phyloP scores from a whole-genome alignment of 257 asterid genomes.

The Fraxinus americana region DNA sequence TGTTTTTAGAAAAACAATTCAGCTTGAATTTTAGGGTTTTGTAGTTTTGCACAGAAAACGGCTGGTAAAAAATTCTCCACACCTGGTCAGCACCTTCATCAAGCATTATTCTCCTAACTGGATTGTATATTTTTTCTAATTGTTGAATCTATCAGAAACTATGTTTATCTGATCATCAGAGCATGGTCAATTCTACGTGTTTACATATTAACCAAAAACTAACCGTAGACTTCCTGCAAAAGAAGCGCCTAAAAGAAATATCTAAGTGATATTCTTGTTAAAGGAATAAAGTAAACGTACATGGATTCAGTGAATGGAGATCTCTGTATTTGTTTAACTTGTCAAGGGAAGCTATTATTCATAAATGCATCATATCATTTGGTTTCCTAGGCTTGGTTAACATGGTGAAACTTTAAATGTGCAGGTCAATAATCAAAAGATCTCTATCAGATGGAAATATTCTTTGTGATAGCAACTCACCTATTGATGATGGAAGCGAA shows the following conservation, averaged over 20 bases:
- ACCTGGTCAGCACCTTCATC: background rate
- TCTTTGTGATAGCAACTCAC: conserved; percentile 50
- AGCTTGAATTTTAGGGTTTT: background rate
- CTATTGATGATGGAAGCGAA: conserved; percentile 49
- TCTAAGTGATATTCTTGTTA: conserved; percentile 9
- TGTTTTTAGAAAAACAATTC: background rate
- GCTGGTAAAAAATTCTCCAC: background rate
- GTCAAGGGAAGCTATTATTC: background rate
- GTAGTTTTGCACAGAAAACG: conserved; percentile 7
- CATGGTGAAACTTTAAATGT: conserved; percentile 25
- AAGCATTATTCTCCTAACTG: background rate
- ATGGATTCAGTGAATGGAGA: background rate
- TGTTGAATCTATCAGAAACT: background rate
- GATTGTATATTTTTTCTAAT: too few species aligned
- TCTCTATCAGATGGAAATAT: conserved; percentile 92
- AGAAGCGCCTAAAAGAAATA: background rate
- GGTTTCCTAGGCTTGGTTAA: conserved; percentile 19
- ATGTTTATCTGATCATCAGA: background rate
- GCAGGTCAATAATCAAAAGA: conserved; percentile 74
- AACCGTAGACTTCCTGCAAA: background rate
- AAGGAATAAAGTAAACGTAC: background rate
- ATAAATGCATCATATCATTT: background rate
- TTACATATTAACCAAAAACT: background rate
- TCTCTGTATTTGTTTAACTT: background rate
- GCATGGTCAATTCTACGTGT: background rate